phyloP scores from a whole-genome alignment of 306 rosid species.

The Dalbergia cochinchinensis region DNA sequence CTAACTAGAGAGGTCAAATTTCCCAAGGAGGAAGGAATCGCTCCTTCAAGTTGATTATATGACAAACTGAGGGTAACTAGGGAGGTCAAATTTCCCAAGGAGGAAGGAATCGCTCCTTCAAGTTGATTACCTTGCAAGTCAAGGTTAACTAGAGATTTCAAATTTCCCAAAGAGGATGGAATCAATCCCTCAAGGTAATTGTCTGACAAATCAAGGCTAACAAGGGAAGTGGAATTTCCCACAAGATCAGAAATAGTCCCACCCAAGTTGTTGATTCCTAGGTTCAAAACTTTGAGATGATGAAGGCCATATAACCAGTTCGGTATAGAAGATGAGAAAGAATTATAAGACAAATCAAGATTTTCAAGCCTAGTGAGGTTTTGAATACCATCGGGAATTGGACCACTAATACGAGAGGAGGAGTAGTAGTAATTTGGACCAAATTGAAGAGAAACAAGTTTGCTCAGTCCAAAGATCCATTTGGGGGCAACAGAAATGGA shows the following conservation, averaged over 20 bases:
- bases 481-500: neutral
- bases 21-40: neutral
- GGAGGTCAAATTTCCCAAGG: neutral
- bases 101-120: neutral
- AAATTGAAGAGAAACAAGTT: neutral
- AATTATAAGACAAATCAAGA: neutral
- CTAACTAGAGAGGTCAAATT: neutral
- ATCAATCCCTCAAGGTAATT: neutral
- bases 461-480: neutral
- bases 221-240: neutral
- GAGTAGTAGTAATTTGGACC: no score
- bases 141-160: neutral
- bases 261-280: rapidly evolving
- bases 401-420: neutral
- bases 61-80: neutral
- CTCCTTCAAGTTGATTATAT: neutral
- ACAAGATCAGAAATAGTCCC: neutral
- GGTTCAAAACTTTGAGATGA: constrained; percentile 20
- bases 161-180: neutral
- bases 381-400: constrained; percentile 25
- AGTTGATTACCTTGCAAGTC: neutral
- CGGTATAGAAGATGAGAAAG: constrained; percentile 1
- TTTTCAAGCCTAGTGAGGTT: constrained; percentile 30
- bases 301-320: neutral
- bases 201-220: neutral